Evolutionary conservation across 192 early-diverging fungal genomes (phyloP), one percentile per base, ranked within the genome.

Genomic region (Umbelopsis sp.): DNA sequence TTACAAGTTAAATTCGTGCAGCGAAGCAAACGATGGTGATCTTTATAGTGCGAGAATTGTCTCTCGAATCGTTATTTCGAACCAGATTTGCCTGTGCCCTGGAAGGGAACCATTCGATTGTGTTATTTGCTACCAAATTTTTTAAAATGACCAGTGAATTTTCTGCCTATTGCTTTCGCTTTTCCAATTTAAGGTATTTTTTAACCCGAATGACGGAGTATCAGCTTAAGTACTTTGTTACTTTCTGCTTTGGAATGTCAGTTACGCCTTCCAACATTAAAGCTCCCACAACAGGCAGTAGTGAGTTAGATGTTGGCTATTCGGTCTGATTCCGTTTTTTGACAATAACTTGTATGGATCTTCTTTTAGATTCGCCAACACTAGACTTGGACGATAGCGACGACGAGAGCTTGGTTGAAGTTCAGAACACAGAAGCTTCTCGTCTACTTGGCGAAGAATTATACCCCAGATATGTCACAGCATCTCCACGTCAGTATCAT

Each of bases 391-490:
- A 72, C 22, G 71, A 71, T 20, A 73, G 67, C 30, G 76, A 77
- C 16, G 71, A 72, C 16, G 76, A 73, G 6, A 66, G 49, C 8
- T 21, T 70, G 10, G 49, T 70, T 22, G 68, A 69, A 20, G 47
- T 69, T n/a, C 52, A 66, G 35, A 23, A 52, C 23, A 49, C 46
- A n/a, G 74, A 61, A 61, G 16, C 22, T 11, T 7, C 35, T 18
- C 49, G 46, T 9, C 47, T 74, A 0, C 45, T 70, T 9, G 30
- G 58, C 21, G 74, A 75, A 2, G 55, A 70, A 46, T 5, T 23
- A 41, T 25, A 70, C 13, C 68, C 74, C 22, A 48, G 74, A 46
- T 75, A 75, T 47, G 70, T 69, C 58, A 75, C 74, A 22, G 74
- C 68, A 23, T 75, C 74, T 46, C 74, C 74, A 23, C 30, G 74